A percentile compares a stretch with the other conserved stretches of the same genome.
These are phyloP conservation scores for Pseudonectria foliicola DNA, from an alignment of 2,329 filamentous ascomycete species.

Conservation along the genomic window DNA sequence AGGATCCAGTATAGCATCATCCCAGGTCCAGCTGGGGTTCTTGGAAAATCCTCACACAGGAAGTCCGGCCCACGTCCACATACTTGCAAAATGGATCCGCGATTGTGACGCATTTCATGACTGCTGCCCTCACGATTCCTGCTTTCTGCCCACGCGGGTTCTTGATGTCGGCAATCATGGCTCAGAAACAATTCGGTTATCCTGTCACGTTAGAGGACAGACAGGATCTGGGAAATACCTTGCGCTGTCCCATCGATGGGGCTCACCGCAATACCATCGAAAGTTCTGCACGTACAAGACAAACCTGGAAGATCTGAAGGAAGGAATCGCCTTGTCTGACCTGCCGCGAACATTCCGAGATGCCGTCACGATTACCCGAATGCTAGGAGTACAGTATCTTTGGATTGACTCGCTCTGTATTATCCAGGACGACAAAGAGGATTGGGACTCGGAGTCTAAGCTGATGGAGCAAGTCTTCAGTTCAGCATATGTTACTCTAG, in stretches of 20 bases:
- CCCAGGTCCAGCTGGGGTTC: constrained; percentile 11
- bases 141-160: constrained; percentile 14
- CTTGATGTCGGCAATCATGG: constrained; percentile 9
- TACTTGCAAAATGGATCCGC: constrained; percentile 11
- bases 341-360: constrained; percentile 1
- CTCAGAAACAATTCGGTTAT: constrained; percentile 2
- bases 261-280: not conserved
- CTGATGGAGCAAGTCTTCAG: constrained; percentile 12
- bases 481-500: constrained; percentile 6
- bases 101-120: constrained; percentile 7
- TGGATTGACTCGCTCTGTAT: constrained; percentile 3
- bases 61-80: constrained; percentile 5
- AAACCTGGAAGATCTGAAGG: not conserved
- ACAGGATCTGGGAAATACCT: constrained; percentile 2
- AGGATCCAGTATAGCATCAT: not conserved
- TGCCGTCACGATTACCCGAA: not conserved
- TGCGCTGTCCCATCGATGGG: constrained; percentile 22
- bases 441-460: constrained; percentile 7
- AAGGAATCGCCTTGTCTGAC: not conserved
- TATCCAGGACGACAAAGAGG: constrained; percentile 1
- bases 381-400: not conserved
- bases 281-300: constrained; percentile 1
- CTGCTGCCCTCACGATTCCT: not conserved
- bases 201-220: not conserved
- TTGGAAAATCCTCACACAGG: constrained; percentile 4